Base-by-base conservation (phyloP, 768 basidiomycete species). In the Sutorius australiensis region DNA sequence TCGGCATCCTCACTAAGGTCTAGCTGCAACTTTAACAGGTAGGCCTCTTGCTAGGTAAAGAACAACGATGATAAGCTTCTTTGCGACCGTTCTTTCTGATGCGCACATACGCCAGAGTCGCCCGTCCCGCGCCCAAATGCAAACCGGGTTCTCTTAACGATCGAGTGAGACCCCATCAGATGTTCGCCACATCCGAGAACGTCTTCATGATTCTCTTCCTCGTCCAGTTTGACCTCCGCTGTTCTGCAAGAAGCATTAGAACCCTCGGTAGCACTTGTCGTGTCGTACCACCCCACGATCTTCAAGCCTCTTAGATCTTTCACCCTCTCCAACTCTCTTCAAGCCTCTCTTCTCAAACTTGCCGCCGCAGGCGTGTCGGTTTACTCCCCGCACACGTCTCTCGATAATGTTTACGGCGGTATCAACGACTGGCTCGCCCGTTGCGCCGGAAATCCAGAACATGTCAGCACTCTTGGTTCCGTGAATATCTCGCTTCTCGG, bases 361-460 rank as follows among this genome's bases (percentile, higher is more conserved):
- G 85, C 86, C 0, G 86, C 90, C 1, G 77, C 82, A 12, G 94
- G 94, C 0, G 86, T 98, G 51, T 88, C 87, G 1, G 79, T 98
- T 5, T 95, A 89, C 72, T 80, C 80, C 37, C 92, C 95, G 3
- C 95, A 98, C 71, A 92, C 89, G 0, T 82, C 92, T 0, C 78
- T 97, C 16, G 95, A 98, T 71, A 78, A 78, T n/a, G 83, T 89
- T 1, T 78, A 80, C 60, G 89, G 81, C 6, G 95, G 95, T 0
- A 81, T 95, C 48, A 97, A 95, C 64, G 92, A 95, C 70, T 97
- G 90, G 89, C 79, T 94, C 14, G 88, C 83, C 1, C 64, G 73
- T 66, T 81, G 78, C 33, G 66, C 80, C 32, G 70, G 81, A 56
- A 72, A 70, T 44, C 57, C 60, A 6, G 64, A 63, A 28, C 49